These are phyloP conservation scores for Lactuca saligna DNA, from an alignment of 129 eudicot species.

Conservation along the genomic window DNA sequence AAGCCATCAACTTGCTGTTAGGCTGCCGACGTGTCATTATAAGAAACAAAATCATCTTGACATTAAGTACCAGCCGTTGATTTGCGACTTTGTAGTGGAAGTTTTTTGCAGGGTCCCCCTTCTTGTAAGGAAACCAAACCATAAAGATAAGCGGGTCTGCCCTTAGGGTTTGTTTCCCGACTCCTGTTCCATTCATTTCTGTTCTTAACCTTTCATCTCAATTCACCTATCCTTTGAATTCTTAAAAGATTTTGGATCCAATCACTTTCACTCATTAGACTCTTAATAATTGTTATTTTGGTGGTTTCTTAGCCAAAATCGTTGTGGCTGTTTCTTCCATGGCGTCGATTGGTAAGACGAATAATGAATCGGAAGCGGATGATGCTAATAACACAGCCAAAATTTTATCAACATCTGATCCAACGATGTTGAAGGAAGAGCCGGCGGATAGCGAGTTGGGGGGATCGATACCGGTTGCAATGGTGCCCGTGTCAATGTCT, in stretches of 20 bases:
- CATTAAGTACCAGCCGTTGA: constrained; percentile 11
- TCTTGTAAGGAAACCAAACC: constrained; percentile 32
- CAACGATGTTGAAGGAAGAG: constrained; percentile 39
- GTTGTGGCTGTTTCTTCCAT: neutral
- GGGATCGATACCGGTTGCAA: constrained; percentile 23
- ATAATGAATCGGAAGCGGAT: constrained; percentile 20
- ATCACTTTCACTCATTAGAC: neutral
- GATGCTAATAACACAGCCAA: constrained; percentile 1
- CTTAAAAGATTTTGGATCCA: neutral
- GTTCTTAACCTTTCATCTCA: too few species aligned
- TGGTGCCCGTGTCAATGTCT: constrained; percentile 8
- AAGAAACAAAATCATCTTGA: neutral
- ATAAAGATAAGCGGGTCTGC: constrained; percentile 43
- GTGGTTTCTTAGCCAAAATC: neutral
- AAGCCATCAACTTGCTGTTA: constrained; percentile 3
- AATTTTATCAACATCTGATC: constrained; percentile 20
- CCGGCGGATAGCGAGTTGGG: constrained; percentile 35
- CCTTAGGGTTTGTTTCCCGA: constrained; percentile 31
- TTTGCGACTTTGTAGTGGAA: neutral
- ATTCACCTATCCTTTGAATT: neutral
- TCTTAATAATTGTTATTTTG: neutral
- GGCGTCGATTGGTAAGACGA: constrained; percentile 25
- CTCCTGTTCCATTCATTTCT: constrained; percentile 12
- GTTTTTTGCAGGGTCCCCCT: constrained; percentile 25
- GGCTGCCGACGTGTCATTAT: constrained; percentile 21